Evolutionary conservation across 768 basidiomycete genomes (phyloP).

Genomic region (Brasilioporus rufonigricans): DNA sequence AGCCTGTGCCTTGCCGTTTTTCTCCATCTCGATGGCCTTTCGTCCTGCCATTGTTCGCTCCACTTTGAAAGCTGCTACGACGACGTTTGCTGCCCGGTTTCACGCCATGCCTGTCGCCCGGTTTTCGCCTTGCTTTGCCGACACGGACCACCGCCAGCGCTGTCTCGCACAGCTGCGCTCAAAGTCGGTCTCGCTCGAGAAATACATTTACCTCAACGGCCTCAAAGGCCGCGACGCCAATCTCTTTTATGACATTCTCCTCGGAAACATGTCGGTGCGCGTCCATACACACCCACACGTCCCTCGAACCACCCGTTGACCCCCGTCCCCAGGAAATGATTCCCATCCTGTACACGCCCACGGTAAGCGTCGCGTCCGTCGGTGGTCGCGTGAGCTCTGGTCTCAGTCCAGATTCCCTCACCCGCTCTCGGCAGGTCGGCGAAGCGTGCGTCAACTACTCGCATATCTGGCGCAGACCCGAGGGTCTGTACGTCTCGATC

Average conservation of each 20-base stretch:
- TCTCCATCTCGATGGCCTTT: constrained; percentile 3
- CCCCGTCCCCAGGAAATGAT: constrained; percentile 44
- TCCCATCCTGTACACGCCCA: constrained; percentile 76
- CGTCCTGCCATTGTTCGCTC: neutral
- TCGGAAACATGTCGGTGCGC: constrained; percentile 57
- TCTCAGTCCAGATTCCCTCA: too few relatives aligned
- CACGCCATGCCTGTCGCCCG: constrained; percentile 31
- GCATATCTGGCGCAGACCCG: constrained; percentile 64
- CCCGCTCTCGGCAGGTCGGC: constrained; percentile 42
- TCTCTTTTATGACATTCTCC: constrained; percentile 64
- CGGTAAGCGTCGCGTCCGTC: constrained; percentile 36
- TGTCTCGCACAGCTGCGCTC: constrained; percentile 58
- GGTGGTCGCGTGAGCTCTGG: constrained; percentile 8
- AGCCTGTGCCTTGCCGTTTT: neutral
- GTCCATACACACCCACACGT: neutral
- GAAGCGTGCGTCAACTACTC: constrained; percentile 72
- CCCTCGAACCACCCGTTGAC: constrained; percentile 2
- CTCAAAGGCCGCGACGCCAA: constrained; percentile 61
- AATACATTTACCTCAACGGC: constrained; percentile 68
- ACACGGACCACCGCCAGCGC: constrained; percentile 53
- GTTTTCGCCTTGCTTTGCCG: constrained; percentile 48
- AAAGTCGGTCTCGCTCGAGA: constrained; percentile 55
- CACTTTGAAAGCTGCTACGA: neutral
- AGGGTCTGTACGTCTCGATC: constrained; percentile 61
- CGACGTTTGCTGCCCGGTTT: constrained; percentile 4